phyloP scores from a whole-genome alignment of 306 rosid species.

The Carpinus fangiana region DNA sequence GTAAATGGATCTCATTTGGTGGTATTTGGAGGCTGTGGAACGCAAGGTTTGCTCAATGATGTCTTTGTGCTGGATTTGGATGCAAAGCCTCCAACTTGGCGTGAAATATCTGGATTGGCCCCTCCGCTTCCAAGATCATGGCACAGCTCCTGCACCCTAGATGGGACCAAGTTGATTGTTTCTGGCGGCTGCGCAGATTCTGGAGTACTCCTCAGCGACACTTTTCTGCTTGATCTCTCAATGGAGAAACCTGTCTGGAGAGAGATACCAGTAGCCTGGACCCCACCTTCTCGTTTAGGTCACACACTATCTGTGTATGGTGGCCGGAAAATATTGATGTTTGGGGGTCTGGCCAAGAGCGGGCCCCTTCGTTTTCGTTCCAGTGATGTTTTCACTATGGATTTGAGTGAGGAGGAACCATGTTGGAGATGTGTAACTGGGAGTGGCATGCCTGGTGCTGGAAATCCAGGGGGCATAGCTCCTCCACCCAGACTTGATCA shows the following conservation, averaged over 20 bases:
- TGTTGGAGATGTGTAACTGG: slow-evolving; percentile 98
- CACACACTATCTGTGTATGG: slow-evolving; percentile 95
- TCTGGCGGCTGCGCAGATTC: slow-evolving; percentile 99
- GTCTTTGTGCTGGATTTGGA: slow-evolving; percentile 93
- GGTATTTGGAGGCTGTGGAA: slow-evolving; percentile 99
- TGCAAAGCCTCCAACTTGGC: slow-evolving; percentile 96
- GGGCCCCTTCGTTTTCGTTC: slow-evolving; percentile 97
- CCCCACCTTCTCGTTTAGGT: slow-evolving; percentile 97
- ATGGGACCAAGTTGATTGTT: slow-evolving; percentile 96
- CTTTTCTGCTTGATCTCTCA: slow-evolving; percentile 93
- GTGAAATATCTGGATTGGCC: slow-evolving; percentile 97
- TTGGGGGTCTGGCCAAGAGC: slow-evolving; percentile 99
- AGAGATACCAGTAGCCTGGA: slow-evolving; percentile 97
- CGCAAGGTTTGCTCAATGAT: slow-evolving; percentile 95
- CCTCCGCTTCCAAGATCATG: slow-evolving; percentile 99
- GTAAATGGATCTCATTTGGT: slow-evolving; percentile 92
- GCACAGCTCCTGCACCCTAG: slow-evolving; percentile 99
- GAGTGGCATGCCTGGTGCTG: slow-evolving; percentile 97
- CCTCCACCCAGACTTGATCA: slow-evolving; percentile 99
- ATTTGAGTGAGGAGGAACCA: slow-evolving; percentile 93
- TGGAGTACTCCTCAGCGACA: slow-evolving; percentile 95
- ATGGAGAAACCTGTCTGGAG: slow-evolving; percentile 98
- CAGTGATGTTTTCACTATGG: slow-evolving; percentile 95
- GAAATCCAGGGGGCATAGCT: slow-evolving; percentile 95
- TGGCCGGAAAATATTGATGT: slow-evolving; percentile 97